These are phyloP conservation scores for Fagopyrum homotropicum DNA, from an alignment of 148 eudicot species.

Conservation along the genomic window DNA sequence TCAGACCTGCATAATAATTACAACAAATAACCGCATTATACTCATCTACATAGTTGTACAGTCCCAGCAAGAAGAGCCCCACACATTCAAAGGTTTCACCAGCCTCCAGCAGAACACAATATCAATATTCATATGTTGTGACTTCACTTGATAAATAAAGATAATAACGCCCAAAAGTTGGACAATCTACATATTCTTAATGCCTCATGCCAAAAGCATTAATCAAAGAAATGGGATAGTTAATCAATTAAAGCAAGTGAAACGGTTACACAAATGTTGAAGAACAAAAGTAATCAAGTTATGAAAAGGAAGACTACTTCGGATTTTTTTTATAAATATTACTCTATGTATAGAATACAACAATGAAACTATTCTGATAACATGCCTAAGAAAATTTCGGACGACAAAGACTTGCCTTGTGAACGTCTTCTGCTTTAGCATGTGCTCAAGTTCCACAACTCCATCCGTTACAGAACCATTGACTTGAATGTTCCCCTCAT, in stretches of 20 bases:
- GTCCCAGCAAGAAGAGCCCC: no score
- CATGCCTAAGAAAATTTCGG: background rate
- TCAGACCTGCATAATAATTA: constrained; percentile 47
- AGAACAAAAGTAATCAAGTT: background rate
- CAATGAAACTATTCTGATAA: background rate
- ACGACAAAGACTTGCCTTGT: constrained; percentile 44
- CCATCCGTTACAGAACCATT: constrained; percentile 24
- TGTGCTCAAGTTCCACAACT: constrained; percentile 69
- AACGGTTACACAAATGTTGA: background rate
- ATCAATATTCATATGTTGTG: background rate
- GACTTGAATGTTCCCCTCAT: constrained; percentile 15
- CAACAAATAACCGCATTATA: background rate
- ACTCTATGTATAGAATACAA: background rate
- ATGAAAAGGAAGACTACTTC: background rate
- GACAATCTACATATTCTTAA: background rate
- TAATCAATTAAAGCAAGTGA: background rate
- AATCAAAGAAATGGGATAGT: background rate
- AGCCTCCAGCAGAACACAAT: background rate
- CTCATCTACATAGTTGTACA: no score
- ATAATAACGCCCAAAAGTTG: background rate
- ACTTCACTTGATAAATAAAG: background rate
- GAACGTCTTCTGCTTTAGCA: constrained; percentile 76
- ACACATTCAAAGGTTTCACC: background rate
- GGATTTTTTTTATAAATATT: background rate
- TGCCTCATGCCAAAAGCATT: background rate